A percentile compares a stretch with the other conserved stretches of the same genome.
Conservation (phyloP, 805 yeast genomes). For the Metschnikowia chrysomelidarum region DNA sequence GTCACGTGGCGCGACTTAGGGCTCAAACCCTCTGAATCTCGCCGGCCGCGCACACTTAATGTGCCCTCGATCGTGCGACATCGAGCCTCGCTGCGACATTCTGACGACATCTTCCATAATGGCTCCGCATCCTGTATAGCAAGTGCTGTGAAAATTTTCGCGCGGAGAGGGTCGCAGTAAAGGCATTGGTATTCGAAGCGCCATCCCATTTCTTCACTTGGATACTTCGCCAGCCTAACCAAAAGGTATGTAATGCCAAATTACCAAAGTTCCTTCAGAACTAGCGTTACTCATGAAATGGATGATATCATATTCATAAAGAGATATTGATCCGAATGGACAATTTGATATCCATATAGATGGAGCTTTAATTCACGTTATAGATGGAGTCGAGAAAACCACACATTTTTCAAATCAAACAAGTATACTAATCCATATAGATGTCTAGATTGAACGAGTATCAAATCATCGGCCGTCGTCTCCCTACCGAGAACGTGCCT, state of each 20-base stretch:
- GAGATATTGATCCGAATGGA: no score
- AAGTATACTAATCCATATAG: slow-evolving; percentile 18
- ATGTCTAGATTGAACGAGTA: slow-evolving; percentile 98
- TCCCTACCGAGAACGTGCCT: slow-evolving; percentile 98
- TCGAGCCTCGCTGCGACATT: no score
- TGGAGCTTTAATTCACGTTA: background rate
- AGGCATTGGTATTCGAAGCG: slow-evolving; percentile 4
- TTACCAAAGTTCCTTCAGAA: no score
- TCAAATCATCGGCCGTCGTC: slow-evolving; percentile 99
- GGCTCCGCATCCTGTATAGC: slow-evolving; percentile 12
- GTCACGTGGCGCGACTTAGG: slow-evolving; percentile 4
- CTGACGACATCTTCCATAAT: slow-evolving; percentile 1
- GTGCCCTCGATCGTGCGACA: background rate
- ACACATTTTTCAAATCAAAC: no score
- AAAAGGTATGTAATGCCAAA: slow-evolving; percentile 15
- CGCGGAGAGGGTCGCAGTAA: slow-evolving; percentile 18
- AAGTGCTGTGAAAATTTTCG: slow-evolving; percentile 17
- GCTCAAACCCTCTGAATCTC: slow-evolving; percentile 7
- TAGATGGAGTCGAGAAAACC: background rate
- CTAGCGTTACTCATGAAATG: no score
- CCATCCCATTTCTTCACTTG: slow-evolving; percentile 16
- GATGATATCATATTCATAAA: no score
- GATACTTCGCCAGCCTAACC: slow-evolving; percentile 16
- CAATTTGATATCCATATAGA: background rate
- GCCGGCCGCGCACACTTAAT: background rate